Conservation (phyloP, 179 eudicot species). For the Beta corolliflora region DNA sequence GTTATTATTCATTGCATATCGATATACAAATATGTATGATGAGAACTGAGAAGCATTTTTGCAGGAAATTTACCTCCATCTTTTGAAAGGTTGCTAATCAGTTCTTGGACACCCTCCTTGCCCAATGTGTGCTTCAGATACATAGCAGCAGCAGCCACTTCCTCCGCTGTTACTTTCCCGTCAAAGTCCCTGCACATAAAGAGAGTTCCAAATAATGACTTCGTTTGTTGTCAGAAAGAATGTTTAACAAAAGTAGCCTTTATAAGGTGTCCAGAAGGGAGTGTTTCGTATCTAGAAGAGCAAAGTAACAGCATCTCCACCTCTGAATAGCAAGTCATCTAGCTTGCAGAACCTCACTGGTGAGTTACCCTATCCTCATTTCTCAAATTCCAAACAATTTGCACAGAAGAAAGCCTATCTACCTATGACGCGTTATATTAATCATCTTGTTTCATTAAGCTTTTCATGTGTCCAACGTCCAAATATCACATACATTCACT, state of each 20-base stretch:
- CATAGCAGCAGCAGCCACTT: conserved; percentile 70
- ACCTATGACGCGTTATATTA: neutral
- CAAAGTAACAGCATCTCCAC: neutral
- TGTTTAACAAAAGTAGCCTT: too few species aligned
- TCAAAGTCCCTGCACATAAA: conserved; percentile 24
- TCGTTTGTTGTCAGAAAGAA: neutral
- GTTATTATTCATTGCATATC: neutral
- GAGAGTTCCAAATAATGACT: neutral
- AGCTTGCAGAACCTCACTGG: neutral
- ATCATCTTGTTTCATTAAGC: neutral
- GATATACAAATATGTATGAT: neutral
- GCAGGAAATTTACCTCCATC: conserved; percentile 47
- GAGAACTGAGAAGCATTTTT: neutral
- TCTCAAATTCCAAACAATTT: neutral
- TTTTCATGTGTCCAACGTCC: neutral
- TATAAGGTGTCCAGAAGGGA: too few species aligned
- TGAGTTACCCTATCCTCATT: too few species aligned
- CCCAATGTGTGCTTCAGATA: conserved; percentile 73
- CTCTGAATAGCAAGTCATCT: neutral
- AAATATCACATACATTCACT: neutral
- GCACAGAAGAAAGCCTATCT: neutral
- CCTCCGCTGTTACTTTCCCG: conserved; percentile 37
- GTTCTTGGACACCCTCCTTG: conserved; percentile 74
- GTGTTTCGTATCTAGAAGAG: too few species aligned
- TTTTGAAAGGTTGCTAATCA: conserved; percentile 67